phyloP scores from a whole-genome alignment of 257 asterid genomes.

The Lithospermum erythrorhizon region DNA sequence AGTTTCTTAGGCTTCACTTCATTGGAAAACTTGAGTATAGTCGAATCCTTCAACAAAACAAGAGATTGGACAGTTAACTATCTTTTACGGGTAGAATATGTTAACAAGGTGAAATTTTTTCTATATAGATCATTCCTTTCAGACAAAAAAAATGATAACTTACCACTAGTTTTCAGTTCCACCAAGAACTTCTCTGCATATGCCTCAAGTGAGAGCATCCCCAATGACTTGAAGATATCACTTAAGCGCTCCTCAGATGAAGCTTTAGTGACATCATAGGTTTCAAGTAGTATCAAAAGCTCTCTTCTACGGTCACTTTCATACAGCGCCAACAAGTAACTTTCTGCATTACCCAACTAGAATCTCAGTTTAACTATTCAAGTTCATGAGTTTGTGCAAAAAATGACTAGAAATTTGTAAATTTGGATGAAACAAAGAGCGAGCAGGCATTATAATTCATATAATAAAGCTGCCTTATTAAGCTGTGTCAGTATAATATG shows the following conservation, averaged over 20 bases:
- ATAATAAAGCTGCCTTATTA: slow-evolving; percentile 1
- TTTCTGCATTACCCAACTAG: slow-evolving; percentile 38
- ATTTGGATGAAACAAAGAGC: no score
- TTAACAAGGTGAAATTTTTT: neutral
- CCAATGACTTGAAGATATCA: slow-evolving; percentile 55
- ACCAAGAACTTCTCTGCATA: slow-evolving; percentile 40
- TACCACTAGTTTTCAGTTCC: slow-evolving; percentile 58
- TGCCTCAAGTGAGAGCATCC: slow-evolving; percentile 55
- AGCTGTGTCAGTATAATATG: slow-evolving; percentile 10
- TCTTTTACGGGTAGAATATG: neutral
- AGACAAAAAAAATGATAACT: slow-evolving; percentile 10
- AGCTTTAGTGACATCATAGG: slow-evolving; percentile 50
- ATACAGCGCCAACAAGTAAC: slow-evolving; percentile 52
- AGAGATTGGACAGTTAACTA: neutral
- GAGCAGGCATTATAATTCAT: no score
- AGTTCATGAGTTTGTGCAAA: no score
- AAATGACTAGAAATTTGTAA: no score
- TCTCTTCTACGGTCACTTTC: slow-evolving; percentile 50
- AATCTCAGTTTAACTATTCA: slow-evolving; percentile 2
- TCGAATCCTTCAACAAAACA: neutral
- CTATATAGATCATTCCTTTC: neutral
- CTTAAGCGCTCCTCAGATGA: slow-evolving; percentile 31
- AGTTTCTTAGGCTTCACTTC: neutral
- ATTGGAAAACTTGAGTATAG: neutral
- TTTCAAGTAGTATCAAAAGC: slow-evolving; percentile 40